A percentile compares a stretch with the other conserved stretches of the same genome.
Evolutionary conservation across 805 yeast species (phyloP).

Genomic region (Wickerhamiella siamensis): DNA sequence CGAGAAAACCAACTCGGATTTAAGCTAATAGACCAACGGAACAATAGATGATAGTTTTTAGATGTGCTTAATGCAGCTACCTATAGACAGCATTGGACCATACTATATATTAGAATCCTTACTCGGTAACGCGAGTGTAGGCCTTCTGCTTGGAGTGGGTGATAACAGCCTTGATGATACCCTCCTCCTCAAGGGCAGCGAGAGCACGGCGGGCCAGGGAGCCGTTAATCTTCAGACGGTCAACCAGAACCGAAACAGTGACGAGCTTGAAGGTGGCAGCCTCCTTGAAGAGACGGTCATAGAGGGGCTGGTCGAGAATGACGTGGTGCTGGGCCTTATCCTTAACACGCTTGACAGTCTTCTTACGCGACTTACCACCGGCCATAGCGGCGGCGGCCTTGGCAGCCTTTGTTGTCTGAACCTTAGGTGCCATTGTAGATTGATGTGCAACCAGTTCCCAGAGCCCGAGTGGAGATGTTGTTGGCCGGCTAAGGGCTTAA

Average conservation of each 20-base stretch:
- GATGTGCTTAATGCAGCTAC: background rate
- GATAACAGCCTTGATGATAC: slow-evolving; percentile 86
- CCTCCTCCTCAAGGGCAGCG: slow-evolving; percentile 86
- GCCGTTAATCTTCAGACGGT: slow-evolving; percentile 98
- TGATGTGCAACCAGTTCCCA: slow-evolving; percentile 1
- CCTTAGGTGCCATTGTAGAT: slow-evolving; percentile 88
- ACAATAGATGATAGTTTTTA: background rate
- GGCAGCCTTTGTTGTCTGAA: slow-evolving; percentile 98
- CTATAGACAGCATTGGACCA: background rate
- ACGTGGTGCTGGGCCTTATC: slow-evolving; percentile 99
- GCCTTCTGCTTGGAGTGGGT: slow-evolving; percentile 94
- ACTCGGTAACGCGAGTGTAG: slow-evolving; percentile 39
- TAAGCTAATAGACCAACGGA: background rate
- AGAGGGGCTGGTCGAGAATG: slow-evolving; percentile 93
- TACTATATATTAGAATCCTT: slow-evolving; percentile 11
- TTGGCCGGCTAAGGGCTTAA: background rate
- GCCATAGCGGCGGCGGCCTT: slow-evolving; percentile 99
- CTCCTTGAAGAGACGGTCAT: slow-evolving; percentile 98
- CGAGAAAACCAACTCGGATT: no score
- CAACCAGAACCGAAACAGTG: slow-evolving; percentile 95
- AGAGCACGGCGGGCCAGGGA: slow-evolving; percentile 97
- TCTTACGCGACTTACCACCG: slow-evolving; percentile 99
- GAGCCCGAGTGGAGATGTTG: slow-evolving; percentile 1
- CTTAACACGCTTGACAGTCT: slow-evolving; percentile 99
- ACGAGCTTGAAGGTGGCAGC: slow-evolving; percentile 98